Evolutionary conservation across 2,329 filamentous ascomycete genomes (phyloP).

Genomic region (Nigrospora oryzae): DNA sequence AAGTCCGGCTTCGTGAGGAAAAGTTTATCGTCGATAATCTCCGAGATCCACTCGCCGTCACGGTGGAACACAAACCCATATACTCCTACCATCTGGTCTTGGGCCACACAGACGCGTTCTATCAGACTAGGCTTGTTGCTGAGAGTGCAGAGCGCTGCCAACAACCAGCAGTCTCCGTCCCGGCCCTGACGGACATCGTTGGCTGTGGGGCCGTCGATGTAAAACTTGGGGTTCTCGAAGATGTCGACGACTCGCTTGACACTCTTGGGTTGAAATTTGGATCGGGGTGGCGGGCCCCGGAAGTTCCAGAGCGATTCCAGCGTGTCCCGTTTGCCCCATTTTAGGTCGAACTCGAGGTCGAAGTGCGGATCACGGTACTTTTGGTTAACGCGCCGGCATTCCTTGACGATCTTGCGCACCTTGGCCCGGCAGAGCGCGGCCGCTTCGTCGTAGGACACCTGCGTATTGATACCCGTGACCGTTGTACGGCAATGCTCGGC

Average conservation of each 20-base stretch:
- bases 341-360: slow-evolving; percentile 71
- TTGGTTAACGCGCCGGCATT: slow-evolving; percentile 70
- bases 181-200: slow-evolving; percentile 73
- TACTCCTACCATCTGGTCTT: slow-evolving; percentile 65
- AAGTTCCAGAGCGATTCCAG: slow-evolving; percentile 34
- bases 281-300: slow-evolving; percentile 9
- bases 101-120: slow-evolving; percentile 63
- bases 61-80: slow-evolving; percentile 82
- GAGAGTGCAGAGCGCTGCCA: slow-evolving; percentile 71
- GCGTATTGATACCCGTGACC: slow-evolving; percentile 41
- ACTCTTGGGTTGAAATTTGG: slow-evolving; percentile 31
- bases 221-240: slow-evolving; percentile 70
- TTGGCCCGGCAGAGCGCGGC: slow-evolving; percentile 58
- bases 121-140: slow-evolving; percentile 66
- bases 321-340: slow-evolving; percentile 44
- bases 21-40: slow-evolving; percentile 50
- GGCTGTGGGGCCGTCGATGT: slow-evolving; percentile 65
- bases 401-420: slow-evolving; percentile 51
- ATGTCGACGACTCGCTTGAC: slow-evolving; percentile 69
- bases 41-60: slow-evolving; percentile 64
- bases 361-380: slow-evolving; percentile 86
- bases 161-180: slow-evolving; percentile 79
- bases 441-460: slow-evolving; percentile 66
- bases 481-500: slow-evolving; percentile 48
- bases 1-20: slow-evolving; percentile 52